Percentiles rank a stretch among this genome's conserved stretches.
These are phyloP conservation scores for Daldinia concentrica DNA, from an alignment of 495 filamentous ascomycete genomes.

Conservation along the genomic window DNA sequence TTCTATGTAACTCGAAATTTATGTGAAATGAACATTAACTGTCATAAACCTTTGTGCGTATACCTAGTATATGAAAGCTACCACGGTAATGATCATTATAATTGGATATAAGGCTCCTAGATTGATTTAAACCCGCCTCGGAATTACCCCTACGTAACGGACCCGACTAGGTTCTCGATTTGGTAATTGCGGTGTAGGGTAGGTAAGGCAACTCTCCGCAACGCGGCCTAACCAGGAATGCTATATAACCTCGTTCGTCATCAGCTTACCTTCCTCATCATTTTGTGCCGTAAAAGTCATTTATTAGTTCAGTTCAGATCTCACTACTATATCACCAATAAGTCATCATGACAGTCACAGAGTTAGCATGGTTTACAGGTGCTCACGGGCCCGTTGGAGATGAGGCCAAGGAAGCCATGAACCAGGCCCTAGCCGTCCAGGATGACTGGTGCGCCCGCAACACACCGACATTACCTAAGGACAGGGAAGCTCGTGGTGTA, in stretches of 20 bases:
- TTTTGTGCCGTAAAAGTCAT: not conserved
- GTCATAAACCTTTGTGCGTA: too few relatives aligned
- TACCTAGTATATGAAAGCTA: too few relatives aligned
- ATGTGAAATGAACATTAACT: too few relatives aligned
- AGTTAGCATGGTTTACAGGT: slow-evolving; percentile 60
- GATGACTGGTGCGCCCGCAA: slow-evolving; percentile 51
- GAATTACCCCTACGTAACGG: not conserved
- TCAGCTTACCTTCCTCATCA: not conserved
- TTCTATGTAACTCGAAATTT: too few relatives aligned
- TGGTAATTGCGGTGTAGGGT: not conserved
- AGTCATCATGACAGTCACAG: slow-evolving; percentile 60
- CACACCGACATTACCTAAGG: slow-evolving; percentile 39
- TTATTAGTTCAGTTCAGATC: not conserved
- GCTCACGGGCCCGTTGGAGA: slow-evolving; percentile 36
- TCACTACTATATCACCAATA: not conserved
- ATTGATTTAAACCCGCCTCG: not conserved
- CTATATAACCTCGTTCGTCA: not conserved
- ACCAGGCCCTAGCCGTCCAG: slow-evolving; percentile 42
- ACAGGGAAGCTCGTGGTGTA: slow-evolving; percentile 37
- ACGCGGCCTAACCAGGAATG: not conserved
- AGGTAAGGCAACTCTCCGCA: not conserved
- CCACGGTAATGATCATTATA: too few relatives aligned
- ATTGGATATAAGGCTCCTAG: not conserved
- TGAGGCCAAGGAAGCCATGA: slow-evolving; percentile 43
- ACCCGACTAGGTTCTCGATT: not conserved